Evolutionary conservation across 768 basidiomycete species (phyloP).

Genomic region (Polyporus arcularius): DNA sequence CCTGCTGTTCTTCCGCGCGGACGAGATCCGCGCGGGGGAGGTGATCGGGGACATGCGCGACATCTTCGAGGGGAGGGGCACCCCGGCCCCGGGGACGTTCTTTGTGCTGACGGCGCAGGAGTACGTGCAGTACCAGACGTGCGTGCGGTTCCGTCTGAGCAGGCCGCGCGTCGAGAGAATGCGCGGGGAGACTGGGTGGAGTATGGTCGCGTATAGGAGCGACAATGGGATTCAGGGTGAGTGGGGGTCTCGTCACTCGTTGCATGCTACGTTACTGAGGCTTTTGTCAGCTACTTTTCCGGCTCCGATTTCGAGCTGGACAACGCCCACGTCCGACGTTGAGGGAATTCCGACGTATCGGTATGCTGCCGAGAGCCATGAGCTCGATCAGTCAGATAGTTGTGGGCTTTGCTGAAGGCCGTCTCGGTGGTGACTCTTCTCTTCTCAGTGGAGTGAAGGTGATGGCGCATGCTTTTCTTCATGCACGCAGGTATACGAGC

Average conservation of each 20-base stretch:
- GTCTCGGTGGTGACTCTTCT: too few species aligned
- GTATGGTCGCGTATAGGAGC: conserved; percentile 7
- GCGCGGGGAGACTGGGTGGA: conserved; percentile 11
- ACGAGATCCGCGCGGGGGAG: not conserved
- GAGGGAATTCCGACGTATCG: too few species aligned
- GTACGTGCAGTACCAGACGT: conserved; percentile 1
- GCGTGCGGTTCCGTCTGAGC: conserved; percentile 20
- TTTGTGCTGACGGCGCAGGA: conserved; percentile 18
- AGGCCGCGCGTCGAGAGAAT: conserved; percentile 15
- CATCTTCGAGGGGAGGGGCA: conserved; percentile 9
- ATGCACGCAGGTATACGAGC: too few species aligned
- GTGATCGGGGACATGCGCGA: not conserved
- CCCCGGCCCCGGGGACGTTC: conserved; percentile 9
- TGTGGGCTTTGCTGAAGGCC: too few species aligned
- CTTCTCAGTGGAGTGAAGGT: too few species aligned
- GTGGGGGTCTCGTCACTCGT: not conserved
- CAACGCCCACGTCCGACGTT: too few species aligned
- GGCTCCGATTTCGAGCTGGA: too few species aligned
- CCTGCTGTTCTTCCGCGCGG: conserved; percentile 12
- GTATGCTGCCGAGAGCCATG: too few species aligned
- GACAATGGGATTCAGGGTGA: conserved; percentile 4
- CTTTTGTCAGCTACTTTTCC: too few species aligned
- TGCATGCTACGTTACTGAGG: not conserved
- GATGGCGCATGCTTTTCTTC: too few species aligned
- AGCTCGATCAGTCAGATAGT: too few species aligned